These are phyloP conservation scores for Luzula sylvatica DNA, from an alignment of 176 grass and related monocot species.

Conservation along the genomic window DNA sequence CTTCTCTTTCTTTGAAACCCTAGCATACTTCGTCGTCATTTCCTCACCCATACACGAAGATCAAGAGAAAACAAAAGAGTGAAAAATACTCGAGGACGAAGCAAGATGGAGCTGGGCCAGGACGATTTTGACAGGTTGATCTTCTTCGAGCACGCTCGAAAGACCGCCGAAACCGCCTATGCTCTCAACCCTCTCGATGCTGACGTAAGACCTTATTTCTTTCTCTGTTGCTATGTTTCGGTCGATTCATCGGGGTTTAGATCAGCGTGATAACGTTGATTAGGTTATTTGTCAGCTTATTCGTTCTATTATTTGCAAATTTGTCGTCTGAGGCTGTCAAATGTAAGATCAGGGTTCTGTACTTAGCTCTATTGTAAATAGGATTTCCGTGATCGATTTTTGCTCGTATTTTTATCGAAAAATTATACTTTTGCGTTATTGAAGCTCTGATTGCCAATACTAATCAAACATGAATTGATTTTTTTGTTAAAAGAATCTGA, in stretches of 20 bases:
- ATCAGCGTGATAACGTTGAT: no score
- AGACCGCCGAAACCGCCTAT: slow-evolving; percentile 26
- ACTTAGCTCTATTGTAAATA: not conserved
- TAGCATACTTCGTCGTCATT: not conserved
- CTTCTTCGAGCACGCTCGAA: slow-evolving; percentile 41
- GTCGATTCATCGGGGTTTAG: not conserved
- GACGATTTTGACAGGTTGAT: slow-evolving; percentile 31
- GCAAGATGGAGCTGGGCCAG: slow-evolving; percentile 22
- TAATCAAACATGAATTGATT: no score
- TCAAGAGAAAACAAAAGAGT: not conserved
- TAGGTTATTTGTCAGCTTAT: not conserved
- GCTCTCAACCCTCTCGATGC: slow-evolving; percentile 31
- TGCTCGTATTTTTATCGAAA: no score
- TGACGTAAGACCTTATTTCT: slow-evolving; percentile 17
- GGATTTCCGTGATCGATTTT: no score
- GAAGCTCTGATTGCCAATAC: not conserved
- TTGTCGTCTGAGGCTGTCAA: not conserved
- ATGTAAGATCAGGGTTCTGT: not conserved
- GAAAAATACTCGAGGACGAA: not conserved
- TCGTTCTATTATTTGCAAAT: not conserved
- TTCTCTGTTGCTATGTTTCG: not conserved
- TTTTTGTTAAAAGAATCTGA: slow-evolving; percentile 30
- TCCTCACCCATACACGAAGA: not conserved
- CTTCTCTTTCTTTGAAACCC: slow-evolving; percentile 13
- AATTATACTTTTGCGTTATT: no score